Evolutionary conservation across 2,329 filamentous ascomycete genomes (phyloP), one percentile per base, ranked within the genome.

Genomic region (Bretziella fagacearum): DNA sequence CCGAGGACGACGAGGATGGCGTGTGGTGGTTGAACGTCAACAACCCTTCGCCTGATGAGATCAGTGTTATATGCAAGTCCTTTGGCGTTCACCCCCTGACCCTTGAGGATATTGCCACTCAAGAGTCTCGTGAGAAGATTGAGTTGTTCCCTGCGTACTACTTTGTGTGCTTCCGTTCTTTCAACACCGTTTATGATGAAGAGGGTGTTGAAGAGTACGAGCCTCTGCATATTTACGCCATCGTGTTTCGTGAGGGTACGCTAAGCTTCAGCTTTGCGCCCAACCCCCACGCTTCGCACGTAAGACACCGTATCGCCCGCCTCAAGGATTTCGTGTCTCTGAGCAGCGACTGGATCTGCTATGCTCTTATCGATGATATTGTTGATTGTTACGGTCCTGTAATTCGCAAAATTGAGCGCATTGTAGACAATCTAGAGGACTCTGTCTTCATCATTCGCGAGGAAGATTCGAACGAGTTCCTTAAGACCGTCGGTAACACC

Each of bases 1-100:
- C 76, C 5, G 76, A 70, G 45, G 70, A 71, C 25, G 74, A 77
- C 52, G 62, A 65, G 2, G 71, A 86, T 55, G 89, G 89, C 56
- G 87, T 94, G n/a, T 98, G 89, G 87, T 98, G 91, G 91, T 71
- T 98, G 44, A 93, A 98, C 57, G 81, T 95, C 60, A 81, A 89
- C 59, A 85, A 84, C 55, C 85, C 89, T 1, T 87, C 81, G 1
- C 83, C 87, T 57, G 86, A 89, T 50, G 91, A 96, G 60, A 78
- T 94, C 17, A 77, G 79, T 36, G 80, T 80, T 25, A 80, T 98
- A 52, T 93, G 85, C 67, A 86, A 87, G 58, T 87, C 91, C 3
- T 98, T 98, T 62, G 85, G 85, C 11, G 83, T 98, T 47, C 91
- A 98, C 63, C 89, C 89, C 27, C 68, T 98, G 61, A 98, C 91